These are phyloP conservation scores for Colletotrichum sp. DNA, from an alignment of 2,329 filamentous ascomycete genomes.

Conservation along the genomic window DNA sequence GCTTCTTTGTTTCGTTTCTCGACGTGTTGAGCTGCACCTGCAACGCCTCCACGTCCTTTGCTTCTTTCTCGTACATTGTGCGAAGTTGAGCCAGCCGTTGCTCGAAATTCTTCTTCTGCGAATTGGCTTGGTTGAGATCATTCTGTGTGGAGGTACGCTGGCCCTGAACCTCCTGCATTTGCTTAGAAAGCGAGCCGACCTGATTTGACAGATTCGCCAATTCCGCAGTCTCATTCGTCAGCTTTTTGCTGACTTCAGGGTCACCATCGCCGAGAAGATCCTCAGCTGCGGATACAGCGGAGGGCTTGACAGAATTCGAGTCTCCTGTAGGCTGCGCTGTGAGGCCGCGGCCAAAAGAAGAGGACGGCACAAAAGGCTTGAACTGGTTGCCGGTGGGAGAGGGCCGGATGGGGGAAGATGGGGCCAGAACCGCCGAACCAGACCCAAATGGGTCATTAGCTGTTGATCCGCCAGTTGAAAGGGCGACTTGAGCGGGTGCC, in stretches of 20 bases:
- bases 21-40: constrained; percentile 82
- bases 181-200: constrained; percentile 85
- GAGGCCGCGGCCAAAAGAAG: constrained; percentile 86
- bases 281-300: constrained; percentile 61
- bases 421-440: constrained; percentile 48
- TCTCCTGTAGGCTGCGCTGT: constrained; percentile 78
- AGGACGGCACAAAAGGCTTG: constrained; percentile 91
- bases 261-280: constrained; percentile 93
- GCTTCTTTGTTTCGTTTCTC: constrained; percentile 80
- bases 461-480: constrained; percentile 77
- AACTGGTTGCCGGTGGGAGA: constrained; percentile 63
- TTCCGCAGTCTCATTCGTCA: constrained; percentile 89
- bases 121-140: constrained; percentile 79
- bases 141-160: constrained; percentile 82
- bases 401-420: constrained; percentile 60
- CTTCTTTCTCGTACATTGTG: constrained; percentile 90
- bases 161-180: constrained; percentile 91
- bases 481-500: constrained; percentile 60
- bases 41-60: constrained; percentile 80
- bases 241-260: constrained; percentile 83
- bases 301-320: constrained; percentile 46
- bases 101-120: constrained; percentile 94
- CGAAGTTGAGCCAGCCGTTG: constrained; percentile 85
- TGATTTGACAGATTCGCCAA: constrained; percentile 96
- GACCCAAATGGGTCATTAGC: constrained; percentile 67